Percentiles rank a stretch among this genome's conserved stretches.
Conservation (phyloP, 345 rosid genomes). For the Moricandia arvensis region DNA sequence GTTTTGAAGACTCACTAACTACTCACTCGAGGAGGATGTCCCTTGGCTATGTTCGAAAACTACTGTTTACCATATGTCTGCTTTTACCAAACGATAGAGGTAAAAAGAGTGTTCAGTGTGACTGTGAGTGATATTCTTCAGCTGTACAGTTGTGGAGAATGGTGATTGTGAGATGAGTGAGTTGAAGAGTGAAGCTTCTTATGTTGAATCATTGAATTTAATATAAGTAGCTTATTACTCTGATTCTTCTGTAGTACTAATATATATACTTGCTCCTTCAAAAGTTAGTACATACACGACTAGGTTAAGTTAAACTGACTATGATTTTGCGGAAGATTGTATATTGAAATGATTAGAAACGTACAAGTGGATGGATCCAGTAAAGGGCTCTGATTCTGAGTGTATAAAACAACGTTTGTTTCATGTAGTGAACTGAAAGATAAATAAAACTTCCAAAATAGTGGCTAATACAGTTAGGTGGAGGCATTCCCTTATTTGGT, state of each 20-base stretch:
- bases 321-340: background rate
- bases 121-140: slow-evolving; percentile 30
- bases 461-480: background rate
- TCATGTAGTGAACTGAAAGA: background rate
- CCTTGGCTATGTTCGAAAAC: background rate
- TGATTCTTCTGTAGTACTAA: slow-evolving; percentile 11
- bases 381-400: background rate
- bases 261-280: background rate
- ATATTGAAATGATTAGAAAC: background rate
- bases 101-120: slow-evolving; percentile 22
- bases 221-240: slow-evolving; percentile 6
- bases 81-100: slow-evolving; percentile 11
- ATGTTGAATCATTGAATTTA: slow-evolving; percentile 12
- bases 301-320: background rate
- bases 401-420: background rate
- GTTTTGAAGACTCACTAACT: slow-evolving; percentile 15
- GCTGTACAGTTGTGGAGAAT: slow-evolving; percentile 29
- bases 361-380: background rate
- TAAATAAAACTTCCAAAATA: background rate
- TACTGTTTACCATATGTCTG: slow-evolving; percentile 14
- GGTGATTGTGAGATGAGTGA: slow-evolving; percentile 33
- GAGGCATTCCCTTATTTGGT: background rate
- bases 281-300: background rate
- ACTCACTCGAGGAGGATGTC: slow-evolving; percentile 5
- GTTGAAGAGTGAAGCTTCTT: slow-evolving; percentile 20